These are phyloP conservation scores for Scheffersomyces cryptocercus DNA, from an alignment of 1,139 yeast genomes.

Conservation along the genomic window DNA sequence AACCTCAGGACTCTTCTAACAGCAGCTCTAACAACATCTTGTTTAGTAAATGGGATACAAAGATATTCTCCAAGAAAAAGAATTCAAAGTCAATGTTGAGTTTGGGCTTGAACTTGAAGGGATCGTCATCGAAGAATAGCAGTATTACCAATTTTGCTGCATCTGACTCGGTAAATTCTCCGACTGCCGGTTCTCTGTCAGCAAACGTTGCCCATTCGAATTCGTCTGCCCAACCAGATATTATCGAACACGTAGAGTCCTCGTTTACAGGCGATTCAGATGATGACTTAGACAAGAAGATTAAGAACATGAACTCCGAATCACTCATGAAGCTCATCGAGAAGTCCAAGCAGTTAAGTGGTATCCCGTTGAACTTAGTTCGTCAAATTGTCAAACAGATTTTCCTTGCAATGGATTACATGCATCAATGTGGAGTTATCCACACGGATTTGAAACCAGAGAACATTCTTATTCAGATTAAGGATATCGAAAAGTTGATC, in stretches of 20 bases:
- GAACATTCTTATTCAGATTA: conserved; percentile 78
- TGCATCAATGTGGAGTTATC: conserved; percentile 87
- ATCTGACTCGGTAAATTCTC: not conserved
- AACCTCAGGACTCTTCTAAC: conserved; percentile 1
- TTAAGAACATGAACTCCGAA: conserved; percentile 12
- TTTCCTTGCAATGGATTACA: conserved; percentile 71
- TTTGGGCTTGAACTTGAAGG: conserved; percentile 21
- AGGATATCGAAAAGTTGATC: conserved; percentile 72
- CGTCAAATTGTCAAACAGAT: conserved; percentile 82
- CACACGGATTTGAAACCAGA: conserved; percentile 93
- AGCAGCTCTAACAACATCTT: conserved; percentile 9
- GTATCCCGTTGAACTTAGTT: conserved; percentile 72
- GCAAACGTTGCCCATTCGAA: not conserved
- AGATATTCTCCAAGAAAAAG: conserved; percentile 15
- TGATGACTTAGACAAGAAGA: conserved; percentile 7
- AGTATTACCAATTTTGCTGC: not conserved
- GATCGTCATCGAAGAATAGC: not conserved
- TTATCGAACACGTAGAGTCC: conserved; percentile 1
- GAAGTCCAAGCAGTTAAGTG: conserved; percentile 37
- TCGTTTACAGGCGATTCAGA: conserved; percentile 1
- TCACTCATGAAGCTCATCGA: conserved; percentile 12
- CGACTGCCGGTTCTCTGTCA: not conserved
- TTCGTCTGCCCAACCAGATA: not conserved
- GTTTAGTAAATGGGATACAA: conserved; percentile 24
- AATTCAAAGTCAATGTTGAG: conserved; percentile 27